Evolutionary conservation across 768 basidiomycete species (phyloP), one percentile per base, ranked within the genome.

Genomic region (Xerocomellus dryophilus): DNA sequence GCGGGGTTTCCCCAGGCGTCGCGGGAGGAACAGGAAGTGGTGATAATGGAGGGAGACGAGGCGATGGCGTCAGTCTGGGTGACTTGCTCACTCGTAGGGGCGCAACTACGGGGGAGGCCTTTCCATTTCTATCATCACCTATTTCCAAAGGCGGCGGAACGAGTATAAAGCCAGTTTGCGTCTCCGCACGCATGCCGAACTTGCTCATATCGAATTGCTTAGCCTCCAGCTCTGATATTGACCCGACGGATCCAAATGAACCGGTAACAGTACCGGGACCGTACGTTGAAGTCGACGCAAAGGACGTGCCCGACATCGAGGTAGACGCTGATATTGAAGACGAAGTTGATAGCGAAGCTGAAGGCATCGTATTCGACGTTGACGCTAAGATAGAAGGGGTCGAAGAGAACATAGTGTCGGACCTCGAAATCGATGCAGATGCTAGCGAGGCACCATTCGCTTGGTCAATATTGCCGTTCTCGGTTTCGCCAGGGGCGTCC

Each of bases 51-150:
- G 56, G 52, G 31, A 51, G 29, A 43, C 58, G 40, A 43, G 61
- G 51, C 7, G 59, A 67, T 4, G 59, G 54, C 2, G 63, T 31
- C 23, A 57, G 43, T n/a, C 57, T 60, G 11, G 68, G 66, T 1
- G 62, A 57, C 57, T 72, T 70, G 48, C 51, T 53, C 18, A 70
- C 32, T 11, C 68, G 61, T 0, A 70, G 43, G 0, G 69, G 69
- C 8, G 70, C 66, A 3, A 70, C 57, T 0, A 32, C 27, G 0
- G 67, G 46, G 1, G 63, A 56, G 2, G 46, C 38, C 18, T 43
- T 1, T 7, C 39, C 36, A 23, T 29, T 54, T 15, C 34, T 49
- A 9, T 40, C 18, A 17, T 47, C 42, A 17, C 65, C 65, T 3
- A 68, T 51, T 20, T 25, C 56, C 57, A 68, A 38, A 9, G 66